Evolutionary conservation across 202 grass and related monocot species (phyloP).

Genomic region (Hordeum pubiflorum): DNA sequence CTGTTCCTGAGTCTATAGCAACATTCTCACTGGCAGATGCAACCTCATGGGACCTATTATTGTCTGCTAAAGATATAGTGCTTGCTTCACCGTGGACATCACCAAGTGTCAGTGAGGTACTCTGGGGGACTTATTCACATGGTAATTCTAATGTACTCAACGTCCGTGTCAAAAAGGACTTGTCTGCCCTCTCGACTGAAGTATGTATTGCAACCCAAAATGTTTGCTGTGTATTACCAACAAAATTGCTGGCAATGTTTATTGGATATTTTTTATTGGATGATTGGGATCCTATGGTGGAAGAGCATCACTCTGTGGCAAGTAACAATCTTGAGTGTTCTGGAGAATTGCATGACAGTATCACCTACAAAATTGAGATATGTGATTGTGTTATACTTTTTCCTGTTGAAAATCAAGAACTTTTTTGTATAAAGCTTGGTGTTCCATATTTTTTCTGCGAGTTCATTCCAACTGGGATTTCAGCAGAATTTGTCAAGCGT

Average conservation of each 20-base stretch:
- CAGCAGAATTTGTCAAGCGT: constrained; percentile 44
- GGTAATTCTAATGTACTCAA: constrained; percentile 53
- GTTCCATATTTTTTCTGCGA: constrained; percentile 64
- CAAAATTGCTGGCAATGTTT: constrained; percentile 71
- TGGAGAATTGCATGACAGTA: constrained; percentile 19
- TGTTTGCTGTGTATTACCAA: constrained; percentile 73
- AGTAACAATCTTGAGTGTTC: constrained; percentile 31
- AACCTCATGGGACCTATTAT: constrained; percentile 65
- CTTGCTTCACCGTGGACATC: constrained; percentile 56
- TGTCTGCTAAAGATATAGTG: constrained; percentile 55
- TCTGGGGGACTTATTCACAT: constrained; percentile 60
- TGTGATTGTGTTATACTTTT: constrained; percentile 71
- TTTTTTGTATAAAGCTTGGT: constrained; percentile 53
- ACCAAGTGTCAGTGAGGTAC: constrained; percentile 43
- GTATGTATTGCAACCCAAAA: constrained; percentile 73
- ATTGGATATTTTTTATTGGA: constrained; percentile 89
- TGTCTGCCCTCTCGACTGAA: constrained; percentile 42
- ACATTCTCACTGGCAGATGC: constrained; percentile 37
- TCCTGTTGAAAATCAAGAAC: constrained; percentile 56
- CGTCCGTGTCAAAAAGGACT: constrained; percentile 56
- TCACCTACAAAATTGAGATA: constrained; percentile 82
- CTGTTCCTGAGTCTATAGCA: constrained; percentile 53
- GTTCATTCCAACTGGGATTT: constrained; percentile 55
- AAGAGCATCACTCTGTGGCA: constrained; percentile 38
- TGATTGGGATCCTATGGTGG: constrained; percentile 57